These are phyloP conservation scores for Neonectria hederae DNA, from an alignment of 2,329 filamentous ascomycete species.

Conservation along the genomic window DNA sequence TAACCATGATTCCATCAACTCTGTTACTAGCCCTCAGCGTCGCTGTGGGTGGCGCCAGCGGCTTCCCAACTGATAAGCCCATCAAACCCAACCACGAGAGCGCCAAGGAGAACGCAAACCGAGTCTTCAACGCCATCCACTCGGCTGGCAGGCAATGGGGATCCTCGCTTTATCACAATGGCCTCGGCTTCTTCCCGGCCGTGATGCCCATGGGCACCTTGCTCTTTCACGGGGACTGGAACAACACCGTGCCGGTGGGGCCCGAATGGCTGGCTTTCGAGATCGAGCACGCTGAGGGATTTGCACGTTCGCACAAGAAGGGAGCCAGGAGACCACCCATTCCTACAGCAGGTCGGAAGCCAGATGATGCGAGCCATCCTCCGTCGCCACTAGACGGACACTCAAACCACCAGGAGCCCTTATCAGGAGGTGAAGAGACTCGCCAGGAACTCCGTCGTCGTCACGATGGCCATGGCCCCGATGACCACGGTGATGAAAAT, in stretches of 20 bases:
- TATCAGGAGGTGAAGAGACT: constrained; percentile 1
- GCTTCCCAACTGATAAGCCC: constrained; percentile 9
- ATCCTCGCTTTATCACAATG: constrained; percentile 77
- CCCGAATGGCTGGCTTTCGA: constrained; percentile 82
- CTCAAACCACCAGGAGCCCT: not conserved
- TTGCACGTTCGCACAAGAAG: constrained; percentile 56
- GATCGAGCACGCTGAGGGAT: constrained; percentile 75
- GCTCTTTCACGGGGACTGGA: constrained; percentile 71
- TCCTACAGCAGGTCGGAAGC: not conserved
- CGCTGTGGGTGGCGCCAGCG: constrained; percentile 7
- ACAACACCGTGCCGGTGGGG: constrained; percentile 56
- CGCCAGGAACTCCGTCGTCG: constrained; percentile 26
- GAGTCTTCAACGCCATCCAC: constrained; percentile 78
- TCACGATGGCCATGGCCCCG: not conserved
- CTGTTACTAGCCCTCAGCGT: constrained; percentile 25
- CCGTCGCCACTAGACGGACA: constrained; percentile 10
- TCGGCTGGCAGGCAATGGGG: constrained; percentile 80
- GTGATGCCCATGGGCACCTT: constrained; percentile 71
- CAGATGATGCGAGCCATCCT: constrained; percentile 1
- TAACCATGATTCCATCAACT: constrained; percentile 30
- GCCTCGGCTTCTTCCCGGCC: constrained; percentile 75
- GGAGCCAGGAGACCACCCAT: not conserved
- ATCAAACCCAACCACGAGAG: constrained; percentile 50
- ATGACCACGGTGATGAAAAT: constrained; percentile 7
- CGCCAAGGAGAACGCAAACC: constrained; percentile 63